Conservation (phyloP, 768 basidiomycete species). For the Cystofilobasidium bisporidii region DNA sequence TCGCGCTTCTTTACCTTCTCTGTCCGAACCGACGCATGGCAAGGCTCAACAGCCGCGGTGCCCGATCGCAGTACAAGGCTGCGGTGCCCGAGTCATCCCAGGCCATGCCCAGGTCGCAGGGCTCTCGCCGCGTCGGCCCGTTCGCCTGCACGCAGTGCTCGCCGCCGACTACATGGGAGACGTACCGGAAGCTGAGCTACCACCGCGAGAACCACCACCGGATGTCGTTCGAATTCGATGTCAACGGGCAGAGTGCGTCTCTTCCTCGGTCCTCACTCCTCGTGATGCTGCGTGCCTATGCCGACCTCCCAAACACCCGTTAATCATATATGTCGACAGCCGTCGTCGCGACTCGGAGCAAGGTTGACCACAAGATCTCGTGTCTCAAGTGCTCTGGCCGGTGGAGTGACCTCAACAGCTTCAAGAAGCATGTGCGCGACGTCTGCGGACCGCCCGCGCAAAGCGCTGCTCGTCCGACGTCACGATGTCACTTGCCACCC, state of each 20-base stretch:
- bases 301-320: no score
- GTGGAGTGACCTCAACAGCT: conserved; percentile 5
- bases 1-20: no score
- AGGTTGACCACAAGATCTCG: neutral
- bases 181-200: neutral
- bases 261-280: neutral
- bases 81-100: no score
- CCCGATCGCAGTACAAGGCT: no score
- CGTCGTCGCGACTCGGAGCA: neutral
- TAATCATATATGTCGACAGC: neutral
- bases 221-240: neutral
- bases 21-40: no score
- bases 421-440: neutral
- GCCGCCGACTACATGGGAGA: neutral
- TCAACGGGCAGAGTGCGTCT: neutral
- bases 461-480: neutral
- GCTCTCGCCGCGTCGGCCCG: neutral
- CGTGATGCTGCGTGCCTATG: neutral
- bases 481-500: neutral
- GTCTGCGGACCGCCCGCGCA: neutral
- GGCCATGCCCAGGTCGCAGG: no score
- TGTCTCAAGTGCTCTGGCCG: neutral
- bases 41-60: no score
- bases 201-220: neutral
- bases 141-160: neutral